Evolutionary conservation across 1,139 yeast species (phyloP).

Genomic region (Pichia sp.): DNA sequence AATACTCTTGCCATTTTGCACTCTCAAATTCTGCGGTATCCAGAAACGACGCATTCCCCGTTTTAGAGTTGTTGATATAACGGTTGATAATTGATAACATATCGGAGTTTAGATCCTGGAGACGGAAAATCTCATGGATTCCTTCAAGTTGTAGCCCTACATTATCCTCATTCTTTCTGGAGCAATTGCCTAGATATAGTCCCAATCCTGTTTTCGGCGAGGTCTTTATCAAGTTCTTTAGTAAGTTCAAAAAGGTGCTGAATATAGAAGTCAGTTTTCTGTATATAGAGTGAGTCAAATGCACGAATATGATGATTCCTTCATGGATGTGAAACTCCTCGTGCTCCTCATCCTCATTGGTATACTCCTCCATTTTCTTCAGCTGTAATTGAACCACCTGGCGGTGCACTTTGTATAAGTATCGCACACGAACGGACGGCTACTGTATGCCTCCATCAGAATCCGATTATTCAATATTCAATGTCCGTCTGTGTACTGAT

Average conservation of each 20-base stretch:
- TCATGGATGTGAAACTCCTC: slow-evolving; percentile 46
- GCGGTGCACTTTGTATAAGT: no score
- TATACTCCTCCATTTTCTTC: no score
- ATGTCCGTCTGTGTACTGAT: no score
- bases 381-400: no score
- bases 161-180: slow-evolving; percentile 4
- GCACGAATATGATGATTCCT: slow-evolving; percentile 57
- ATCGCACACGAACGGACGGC: no score
- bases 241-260: slow-evolving; percentile 44
- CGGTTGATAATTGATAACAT: slow-evolving; percentile 35
- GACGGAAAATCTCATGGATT: slow-evolving; percentile 28
- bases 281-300: slow-evolving; percentile 46
- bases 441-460: no score
- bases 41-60: slow-evolving; percentile 5
- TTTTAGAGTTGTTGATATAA: slow-evolving; percentile 11
- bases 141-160: slow-evolving; percentile 11
- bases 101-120: slow-evolving; percentile 33
- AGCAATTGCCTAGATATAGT: slow-evolving; percentile 51
- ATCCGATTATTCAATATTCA: no score
- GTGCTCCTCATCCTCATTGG: slow-evolving; percentile 2
- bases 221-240: slow-evolving; percentile 52
- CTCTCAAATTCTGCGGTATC: slow-evolving; percentile 2
- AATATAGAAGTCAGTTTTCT: slow-evolving; percentile 45
- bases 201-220: slow-evolving; percentile 63
- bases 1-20: slow-evolving; percentile 15